Conservation (phyloP, 2,329 filamentous ascomycete genomes). For the Colletotrichum cordylinicola region DNA sequence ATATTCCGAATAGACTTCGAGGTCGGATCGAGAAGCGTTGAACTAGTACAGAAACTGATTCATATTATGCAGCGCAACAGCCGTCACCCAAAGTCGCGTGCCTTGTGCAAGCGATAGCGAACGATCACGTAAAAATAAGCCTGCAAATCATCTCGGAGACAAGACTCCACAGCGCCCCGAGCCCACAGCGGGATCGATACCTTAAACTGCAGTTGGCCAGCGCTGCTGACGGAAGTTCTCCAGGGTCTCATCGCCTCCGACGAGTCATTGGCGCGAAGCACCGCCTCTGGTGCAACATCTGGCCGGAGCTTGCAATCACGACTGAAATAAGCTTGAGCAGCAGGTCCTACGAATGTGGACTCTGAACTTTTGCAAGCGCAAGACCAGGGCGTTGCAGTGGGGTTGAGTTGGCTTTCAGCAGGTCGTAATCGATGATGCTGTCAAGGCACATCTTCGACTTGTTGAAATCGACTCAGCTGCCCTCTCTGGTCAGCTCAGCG, state of each 20-base stretch:
- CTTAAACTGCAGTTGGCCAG: conserved; percentile 7
- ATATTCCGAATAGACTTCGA: not conserved
- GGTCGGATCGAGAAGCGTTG: not conserved
- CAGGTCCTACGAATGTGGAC: not conserved
- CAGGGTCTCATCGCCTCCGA: not conserved
- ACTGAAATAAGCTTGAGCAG: not conserved
- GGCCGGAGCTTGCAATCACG: not conserved
- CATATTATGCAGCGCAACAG: not conserved
- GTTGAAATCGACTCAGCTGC: not conserved
- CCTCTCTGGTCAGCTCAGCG: not conserved
- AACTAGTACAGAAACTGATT: not conserved
- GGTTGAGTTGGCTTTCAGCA: not conserved
- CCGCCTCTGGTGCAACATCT: not conserved
- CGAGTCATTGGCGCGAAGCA: not conserved
- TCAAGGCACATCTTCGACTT: not conserved
- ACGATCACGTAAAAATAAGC: not conserved
- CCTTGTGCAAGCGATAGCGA: not conserved
- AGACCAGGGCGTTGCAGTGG: not conserved
- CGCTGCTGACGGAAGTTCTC: not conserved
- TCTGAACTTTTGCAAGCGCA: not conserved
- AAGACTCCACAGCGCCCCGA: not conserved
- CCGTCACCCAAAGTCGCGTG: not conserved
- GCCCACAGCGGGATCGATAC: conserved; percentile 3
- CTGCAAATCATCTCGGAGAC: not conserved
- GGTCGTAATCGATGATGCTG: not conserved